Evolutionary conservation across 2,329 filamentous ascomycete species (phyloP).

Genomic region (Allantophomopsis lycopodina): DNA sequence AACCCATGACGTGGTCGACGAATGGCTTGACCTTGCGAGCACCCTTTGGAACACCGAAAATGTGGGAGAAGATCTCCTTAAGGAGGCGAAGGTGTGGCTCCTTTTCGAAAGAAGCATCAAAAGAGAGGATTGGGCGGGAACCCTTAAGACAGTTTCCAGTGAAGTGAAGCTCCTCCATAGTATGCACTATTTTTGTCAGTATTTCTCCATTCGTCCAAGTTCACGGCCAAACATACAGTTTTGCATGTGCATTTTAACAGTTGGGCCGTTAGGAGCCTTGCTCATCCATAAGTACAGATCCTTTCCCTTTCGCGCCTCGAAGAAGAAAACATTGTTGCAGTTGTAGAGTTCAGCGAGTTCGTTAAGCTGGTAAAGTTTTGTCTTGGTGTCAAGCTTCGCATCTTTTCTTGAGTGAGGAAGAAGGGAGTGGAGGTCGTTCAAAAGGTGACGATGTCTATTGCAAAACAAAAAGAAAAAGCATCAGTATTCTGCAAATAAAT

Average conservation of each 20-base stretch:
- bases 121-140: constrained; percentile 79
- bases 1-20: constrained; percentile 86
- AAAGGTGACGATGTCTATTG: constrained; percentile 74
- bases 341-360: constrained; percentile 66
- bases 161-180: constrained; percentile 94
- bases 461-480: constrained; percentile 2
- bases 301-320: constrained; percentile 87
- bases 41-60: constrained; percentile 82
- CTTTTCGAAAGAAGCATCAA: constrained; percentile 75
- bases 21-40: constrained; percentile 90
- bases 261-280: constrained; percentile 60
- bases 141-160: constrained; percentile 95
- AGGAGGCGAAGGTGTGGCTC: constrained; percentile 70
- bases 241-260: constrained; percentile 60
- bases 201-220: constrained; percentile 11
- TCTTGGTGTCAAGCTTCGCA: constrained; percentile 93
- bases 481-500: constrained; percentile 1
- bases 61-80: constrained; percentile 80
- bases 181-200: constrained; percentile 52
- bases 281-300: constrained; percentile 91
- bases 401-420: constrained; percentile 90
- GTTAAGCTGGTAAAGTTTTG: constrained; percentile 71
- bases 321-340: constrained; percentile 90
- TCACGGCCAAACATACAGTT: constrained; percentile 36
- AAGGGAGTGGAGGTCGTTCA: constrained; percentile 78